These are phyloP conservation scores for Thelonectria rubi DNA, from an alignment of 2,329 filamentous ascomycete genomes.

Conservation along the genomic window DNA sequence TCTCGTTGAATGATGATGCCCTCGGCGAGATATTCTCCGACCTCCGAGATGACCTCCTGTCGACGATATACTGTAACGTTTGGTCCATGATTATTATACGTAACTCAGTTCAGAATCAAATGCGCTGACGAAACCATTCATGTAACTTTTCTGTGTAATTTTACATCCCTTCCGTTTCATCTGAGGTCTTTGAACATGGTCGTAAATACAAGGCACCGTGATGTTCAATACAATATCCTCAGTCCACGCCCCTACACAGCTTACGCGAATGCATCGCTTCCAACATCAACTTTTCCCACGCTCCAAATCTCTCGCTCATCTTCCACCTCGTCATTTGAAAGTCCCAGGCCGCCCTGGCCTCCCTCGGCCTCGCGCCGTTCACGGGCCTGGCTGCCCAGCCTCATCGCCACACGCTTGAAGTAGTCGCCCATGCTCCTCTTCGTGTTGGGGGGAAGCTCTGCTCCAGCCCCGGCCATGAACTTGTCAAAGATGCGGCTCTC, in stretches of 20 bases:
- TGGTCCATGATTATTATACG: too few species aligned
- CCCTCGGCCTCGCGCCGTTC: conserved; percentile 93
- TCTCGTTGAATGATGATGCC: too few species aligned
- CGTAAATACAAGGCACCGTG: background rate
- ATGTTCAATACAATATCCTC: background rate
- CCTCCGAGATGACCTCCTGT: background rate
- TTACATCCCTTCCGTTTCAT: background rate
- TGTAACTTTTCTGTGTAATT: background rate
- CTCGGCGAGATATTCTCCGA: background rate
- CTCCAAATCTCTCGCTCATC: conserved; percentile 97
- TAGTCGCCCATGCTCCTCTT: conserved; percentile 96
- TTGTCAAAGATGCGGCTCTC: conserved; percentile 90
- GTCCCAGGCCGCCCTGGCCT: conserved; percentile 82
- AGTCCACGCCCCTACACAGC: background rate
- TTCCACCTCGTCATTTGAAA: conserved; percentile 91
- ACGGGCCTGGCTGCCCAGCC: conserved; percentile 84
- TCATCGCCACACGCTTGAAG: conserved; percentile 90
- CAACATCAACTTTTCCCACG: conserved; percentile 82
- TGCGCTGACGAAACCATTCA: background rate
- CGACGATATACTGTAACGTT: background rate
- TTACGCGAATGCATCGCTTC: conserved; percentile 37
- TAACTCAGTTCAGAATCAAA: background rate
- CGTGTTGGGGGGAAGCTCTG: conserved; percentile 72
- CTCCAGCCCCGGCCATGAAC: conserved; percentile 77
- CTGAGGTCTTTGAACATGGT: background rate